These are phyloP conservation scores for Globisporangium solare DNA, from an alignment of 352 stramenopile genomes.

Conservation along the genomic window DNA sequence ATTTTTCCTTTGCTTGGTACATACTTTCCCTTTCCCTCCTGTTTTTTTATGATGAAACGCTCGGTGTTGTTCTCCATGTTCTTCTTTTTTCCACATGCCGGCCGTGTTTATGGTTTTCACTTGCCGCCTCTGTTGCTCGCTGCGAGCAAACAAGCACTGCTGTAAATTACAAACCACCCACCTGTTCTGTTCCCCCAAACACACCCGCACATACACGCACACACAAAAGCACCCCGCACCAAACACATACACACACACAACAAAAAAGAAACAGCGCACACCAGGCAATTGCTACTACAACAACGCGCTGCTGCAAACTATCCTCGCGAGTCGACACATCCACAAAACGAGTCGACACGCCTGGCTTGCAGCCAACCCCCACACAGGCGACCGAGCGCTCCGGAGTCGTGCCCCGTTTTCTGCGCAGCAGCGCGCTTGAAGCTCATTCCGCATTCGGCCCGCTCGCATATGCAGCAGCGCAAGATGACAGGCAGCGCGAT, in stretches of 20 bases:
- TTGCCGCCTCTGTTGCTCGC: no score
- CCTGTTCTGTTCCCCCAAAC: background rate
- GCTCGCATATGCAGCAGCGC: constrained; percentile 13
- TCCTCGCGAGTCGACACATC: background rate
- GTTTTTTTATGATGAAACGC: constrained; percentile 2
- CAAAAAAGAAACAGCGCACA: background rate
- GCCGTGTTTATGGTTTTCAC: no score
- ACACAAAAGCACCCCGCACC: background rate
- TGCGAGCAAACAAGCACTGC: no score
- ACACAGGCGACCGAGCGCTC: background rate
- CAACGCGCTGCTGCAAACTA: background rate
- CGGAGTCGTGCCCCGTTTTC: background rate
- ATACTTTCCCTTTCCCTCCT: background rate
- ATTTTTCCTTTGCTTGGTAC: constrained; percentile 1
- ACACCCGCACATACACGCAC: background rate
- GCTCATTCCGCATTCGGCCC: background rate
- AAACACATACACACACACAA: constrained; percentile 1
- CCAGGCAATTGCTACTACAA: no score
- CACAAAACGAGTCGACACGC: background rate
- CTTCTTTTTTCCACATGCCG: no score
- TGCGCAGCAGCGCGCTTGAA: background rate
- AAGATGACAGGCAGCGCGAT: constrained; percentile 11
- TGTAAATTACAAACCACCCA: background rate
- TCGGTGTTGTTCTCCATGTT: no score
- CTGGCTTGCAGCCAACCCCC: background rate